Evolutionary conservation across 768 basidiomycete genomes (phyloP), one percentile per base, ranked within the genome.

Genomic region (Arthromyces matolae): DNA sequence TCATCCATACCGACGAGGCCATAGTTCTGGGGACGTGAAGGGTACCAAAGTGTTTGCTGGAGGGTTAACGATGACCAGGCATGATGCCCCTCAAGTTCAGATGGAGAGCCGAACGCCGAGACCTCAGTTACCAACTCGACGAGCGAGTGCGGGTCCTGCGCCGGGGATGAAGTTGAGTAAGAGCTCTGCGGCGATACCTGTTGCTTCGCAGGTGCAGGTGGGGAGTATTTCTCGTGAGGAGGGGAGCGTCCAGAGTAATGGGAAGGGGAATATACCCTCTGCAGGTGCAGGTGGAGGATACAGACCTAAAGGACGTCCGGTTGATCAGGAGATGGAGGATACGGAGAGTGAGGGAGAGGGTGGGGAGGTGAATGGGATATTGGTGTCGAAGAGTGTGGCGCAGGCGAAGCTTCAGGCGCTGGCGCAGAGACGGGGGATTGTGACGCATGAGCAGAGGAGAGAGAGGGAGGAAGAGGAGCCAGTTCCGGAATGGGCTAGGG

Each of bases 311-410:
- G 85, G 81, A 8, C 79, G 77, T 4, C 87, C 85, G 1, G 70
- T 77, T 46, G 83, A 74, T 19, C 70, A 71, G 54, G 86, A 87
- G 61, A 65, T 88, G 71, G 87, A 88, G 50, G 78, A 83, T 19
- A 81, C 75, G 47, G 80, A 71, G 14, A 75, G 69, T 32, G 80
- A 81, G n/a, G 69, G 66, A 2, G 78, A 81, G 13, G 63, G 64
- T 12, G 43, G 49, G 33, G 58, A 60, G 37, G 67, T 63, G 19
- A 50, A 44, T 18, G 49, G 34, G 16, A 71, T 85, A 23, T 74
- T 79, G 55, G 64, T 87, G 18, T 82, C 86, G 20, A 73, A 72
- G 62, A 86, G 84, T 41, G 73, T 84, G 25, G 88, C 85, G 10
- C 81, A 88, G 56, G 78, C 83, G 65, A 80, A 73, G 64, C 57